Base-by-base conservation (phyloP, 306 rosid genomes). In the Carpinus viminea region DNA sequence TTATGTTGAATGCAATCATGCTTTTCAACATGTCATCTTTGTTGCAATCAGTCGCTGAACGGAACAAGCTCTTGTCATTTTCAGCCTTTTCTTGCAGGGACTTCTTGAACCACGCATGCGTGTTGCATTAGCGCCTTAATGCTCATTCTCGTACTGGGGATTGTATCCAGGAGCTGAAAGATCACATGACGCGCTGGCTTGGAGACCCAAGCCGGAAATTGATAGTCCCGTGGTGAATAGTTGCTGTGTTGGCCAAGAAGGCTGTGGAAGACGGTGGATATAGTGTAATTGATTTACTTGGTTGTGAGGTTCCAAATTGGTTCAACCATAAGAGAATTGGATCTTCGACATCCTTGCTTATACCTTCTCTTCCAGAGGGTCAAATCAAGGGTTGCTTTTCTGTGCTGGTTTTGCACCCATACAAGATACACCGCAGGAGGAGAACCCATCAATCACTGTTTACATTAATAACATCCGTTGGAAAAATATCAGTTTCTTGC, bases 1-100 rank as follows among this genome's bases (percentile, higher is more conserved):
- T 94, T 77, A 94, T 91, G n/a, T 94, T 89, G n/a, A 94, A 94
- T 0, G 98, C 98, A 55, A 91, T 94, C 86, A 81, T 75, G 18
- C 85, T 87, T 21, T 24, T 59, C 8, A 85, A 69, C 51, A 5
- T 53, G 0, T 72, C 80, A 1, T 47, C 6, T 34, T 78, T 83
- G 43, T 68, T 71, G 24, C 8, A 60, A 79, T 68, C 60, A n/a
- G 79, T 75, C 3, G 66, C 34, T 8, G 84, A 64, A 59, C 81
- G 83, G 9, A 86, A 82, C 4, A 76, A 38, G 47, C 74, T 82
- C 80, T n/a, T 56, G 52, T 47, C 52, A 26, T 59, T 84, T 21
- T 77, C 82, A 0, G 85, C 64, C 20, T 73, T 72, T 3, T 73
- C 9, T 21, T 60, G 79, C 2, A 84, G n/a, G 2, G 84, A 81